Evolutionary conservation across 768 basidiomycete species (phyloP), one percentile per base, ranked within the genome.

Genomic region (Boletus tomentosulus): DNA sequence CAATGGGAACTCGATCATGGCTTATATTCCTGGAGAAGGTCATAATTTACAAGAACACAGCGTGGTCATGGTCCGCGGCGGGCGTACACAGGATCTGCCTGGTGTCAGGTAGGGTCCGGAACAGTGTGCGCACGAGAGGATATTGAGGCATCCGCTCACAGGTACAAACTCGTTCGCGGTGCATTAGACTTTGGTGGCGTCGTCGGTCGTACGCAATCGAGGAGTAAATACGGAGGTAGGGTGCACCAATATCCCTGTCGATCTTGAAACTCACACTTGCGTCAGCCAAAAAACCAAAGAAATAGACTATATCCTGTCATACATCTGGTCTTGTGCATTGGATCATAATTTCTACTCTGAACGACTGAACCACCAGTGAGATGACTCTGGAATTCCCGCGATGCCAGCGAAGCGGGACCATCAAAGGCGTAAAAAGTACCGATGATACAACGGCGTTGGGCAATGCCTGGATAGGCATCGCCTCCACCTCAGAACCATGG

Each of bases 31-130:
- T 43, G 97, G 97, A 62, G 97, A 98, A 67, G 97, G 97, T 1
- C 96, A 98, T 69, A 98, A 97, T 66, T 71, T 98, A 64, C 97
- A 98, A 74, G 97, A 98, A 69, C 97, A 99, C 65, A 89, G 87
- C 71, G 96, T 98, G 4, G 94, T 98, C 2, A 71, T 98, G 42
- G 83, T 98, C n/a, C 76, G 95, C 63, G 97, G 97, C 5, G 97
- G 97, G 13, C 83, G 93, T 73, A 87, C 93, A 2, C 95, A 98
- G 76, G 97, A 99, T 85, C 78, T 98, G 69, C 96, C 96, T 35
- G 95, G 97, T 81, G 91, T 98, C 28, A 85, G 90, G 97, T 97
- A 61, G 48, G 31, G 83, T 71, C 24, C 19, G 12, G n/a, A 19
- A 28, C 42, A 39, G 11, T 51, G 35, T 27, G n/a, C 41, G 4